Evolutionary conservation across 2,329 filamentous ascomycete genomes (phyloP).

Genomic region (Colletotrichum eleusines): DNA sequence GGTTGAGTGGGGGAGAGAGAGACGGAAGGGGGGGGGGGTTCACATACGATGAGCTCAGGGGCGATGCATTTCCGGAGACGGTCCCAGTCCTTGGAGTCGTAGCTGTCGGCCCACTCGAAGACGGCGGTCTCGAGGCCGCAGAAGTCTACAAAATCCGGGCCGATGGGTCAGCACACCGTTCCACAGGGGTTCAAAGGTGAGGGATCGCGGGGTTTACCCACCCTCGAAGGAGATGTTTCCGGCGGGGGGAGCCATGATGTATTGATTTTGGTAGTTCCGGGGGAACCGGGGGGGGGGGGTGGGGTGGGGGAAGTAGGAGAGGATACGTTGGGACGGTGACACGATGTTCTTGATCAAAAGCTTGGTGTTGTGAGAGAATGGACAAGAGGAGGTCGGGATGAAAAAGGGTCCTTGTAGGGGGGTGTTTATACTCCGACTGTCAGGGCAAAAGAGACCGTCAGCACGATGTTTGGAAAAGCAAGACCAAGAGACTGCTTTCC

Average conservation of each 20-base stretch:
- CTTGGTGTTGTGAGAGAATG: no score
- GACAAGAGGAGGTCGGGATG: not conserved
- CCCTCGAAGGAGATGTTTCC: slow-evolving; percentile 43
- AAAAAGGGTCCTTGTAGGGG: not conserved
- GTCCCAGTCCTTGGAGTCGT: slow-evolving; percentile 74
- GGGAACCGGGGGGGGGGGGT: no score
- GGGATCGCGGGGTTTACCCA: slow-evolving; percentile 63
- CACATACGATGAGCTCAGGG: slow-evolving; percentile 57
- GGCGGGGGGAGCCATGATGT: slow-evolving; percentile 35
- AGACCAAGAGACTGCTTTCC: not conserved
- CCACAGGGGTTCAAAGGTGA: slow-evolving; percentile 50
- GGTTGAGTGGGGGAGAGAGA: no score
- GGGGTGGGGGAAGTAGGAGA: no score
- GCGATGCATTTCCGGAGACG: slow-evolving; percentile 66
- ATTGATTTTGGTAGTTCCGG: not conserved
- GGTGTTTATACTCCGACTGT: slow-evolving; percentile 6
- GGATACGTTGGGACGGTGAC: not conserved
- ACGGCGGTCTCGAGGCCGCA: slow-evolving; percentile 61
- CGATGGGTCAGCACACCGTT: slow-evolving; percentile 53
- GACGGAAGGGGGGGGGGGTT: no score
- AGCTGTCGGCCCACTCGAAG: slow-evolving; percentile 74
- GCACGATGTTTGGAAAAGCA: not conserved
- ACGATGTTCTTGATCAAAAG: no score
- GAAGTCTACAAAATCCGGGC: slow-evolving; percentile 54
- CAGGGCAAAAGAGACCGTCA: not conserved